Base-by-base conservation (phyloP, 495 filamentous ascomycete species). In the Tuber calosporum region DNA sequence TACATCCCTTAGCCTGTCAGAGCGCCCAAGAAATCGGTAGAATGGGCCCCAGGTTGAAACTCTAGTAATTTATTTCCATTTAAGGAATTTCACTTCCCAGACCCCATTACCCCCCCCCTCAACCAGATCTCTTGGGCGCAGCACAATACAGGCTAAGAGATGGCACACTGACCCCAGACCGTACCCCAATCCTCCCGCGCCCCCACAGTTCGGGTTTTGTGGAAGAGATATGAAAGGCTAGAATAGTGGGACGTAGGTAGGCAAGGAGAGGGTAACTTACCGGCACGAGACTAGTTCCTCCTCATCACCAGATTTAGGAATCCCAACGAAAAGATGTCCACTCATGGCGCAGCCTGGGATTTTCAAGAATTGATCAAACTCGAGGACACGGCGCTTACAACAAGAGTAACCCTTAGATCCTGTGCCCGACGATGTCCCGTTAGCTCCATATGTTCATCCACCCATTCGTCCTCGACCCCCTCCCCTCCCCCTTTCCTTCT, bases 281-380 rank as follows among this genome's bases (percentile, higher is more conserved):
- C 66, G 74, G 34, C 72, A 83, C 85, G 76, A 83, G 83, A 84
- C 84, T 83, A 82, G 84, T 80, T 87, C 83, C 78, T 87, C 87
- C 42, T 84, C 84, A 69, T 86, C 86, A 48, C 81, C 83, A 81
- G 89, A 86, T 81, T 91, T 91, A 26, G 88, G 89, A 75, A 89
- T 92, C 0, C 94, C 96, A 43, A 97, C 86, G 82, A 97, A 98
- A 73, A 97, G 81, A 84, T 99, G 95, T 74, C 86, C 86, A 69
- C 86, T 85, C 82, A 93, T 94, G 40, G 90, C 91, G 84, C 95
- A 99, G 1, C 95, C 95, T 70, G 91, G 88, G 68, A 99, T 93
- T 83, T 91, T 93, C 90, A 99, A 88, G 83, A 99, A 99, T 83
- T 98, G 90, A 82, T 99, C 95, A 80, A 99, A 99, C 81, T 99